Base-by-base conservation (phyloP, 2,329 filamentous ascomycete species). In the Chaetomiaceae sp. region DNA sequence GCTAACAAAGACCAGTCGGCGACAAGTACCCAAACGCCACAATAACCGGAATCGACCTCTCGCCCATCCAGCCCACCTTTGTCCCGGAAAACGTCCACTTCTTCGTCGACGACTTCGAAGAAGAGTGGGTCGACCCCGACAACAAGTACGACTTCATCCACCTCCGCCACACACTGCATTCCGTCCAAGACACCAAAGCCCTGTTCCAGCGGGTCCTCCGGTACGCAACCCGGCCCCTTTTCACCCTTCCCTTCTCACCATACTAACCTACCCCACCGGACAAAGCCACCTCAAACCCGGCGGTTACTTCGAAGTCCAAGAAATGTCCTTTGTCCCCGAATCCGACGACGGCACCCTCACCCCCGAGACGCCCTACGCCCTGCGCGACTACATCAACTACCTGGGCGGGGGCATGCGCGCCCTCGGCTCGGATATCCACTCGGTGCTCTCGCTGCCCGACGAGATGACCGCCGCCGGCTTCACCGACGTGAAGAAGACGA, bases 221-320 rank as follows among this genome's bases (percentile, higher is more conserved):
- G 73, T 75, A 61, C 42, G 70, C 20, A 16, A 14, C 16, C 21
- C 39, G 5, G 13, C 20, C 14, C 34, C 37, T 12, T 17, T 13
- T 17, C 40, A 16, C 45, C n/a, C 35, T 9, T 13, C 21, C 16
- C 33, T 10, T 46, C 10, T 37, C 17, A 4, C 4, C 6, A n/a
- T 12, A 43, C 50, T 54, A 40, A 51, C 33, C n/a, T 7, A 8
- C 12, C 20, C n/a, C 4, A 20, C 47, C 27, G 3, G 4, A 1
- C 17, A 13, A 37, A 76, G 74, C 47, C 74, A 78, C 56, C 63
- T 77, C 8, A 76, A 77, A 53, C 75, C 76, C 1, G 75, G 75
- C 25, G 76, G 74, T 21, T 77, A 72, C 49, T 65, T 78, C 21
- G 75, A 79, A 56, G 58, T 77, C 20, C 72, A 75, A 51, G 76